Evolutionary conservation across 2,329 filamentous ascomycete genomes (phyloP), one percentile per base, ranked within the genome.

Genomic region (Triangularia setosa): DNA sequence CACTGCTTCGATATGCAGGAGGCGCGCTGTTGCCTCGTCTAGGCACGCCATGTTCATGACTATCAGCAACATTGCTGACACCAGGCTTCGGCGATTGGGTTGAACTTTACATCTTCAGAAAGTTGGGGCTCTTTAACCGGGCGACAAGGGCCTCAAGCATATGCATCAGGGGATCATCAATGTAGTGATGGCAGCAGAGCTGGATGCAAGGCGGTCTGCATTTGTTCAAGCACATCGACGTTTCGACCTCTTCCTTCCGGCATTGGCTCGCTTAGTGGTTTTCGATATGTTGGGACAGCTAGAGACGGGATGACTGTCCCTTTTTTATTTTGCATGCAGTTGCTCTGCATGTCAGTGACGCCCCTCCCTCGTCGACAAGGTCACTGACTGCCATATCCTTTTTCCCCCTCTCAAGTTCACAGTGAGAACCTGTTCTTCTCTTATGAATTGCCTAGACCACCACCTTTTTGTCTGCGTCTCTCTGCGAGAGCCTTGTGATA

Each of bases 121-220:
- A 14, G 4, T 40, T 12, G 30, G 30, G 30, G 30, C 30, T 35
- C 30, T 35, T 35, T 14, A 35, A 35, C 30, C 30, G 12, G 30
- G 12, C 4, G 30, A 35, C 30, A 35, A 35, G 30, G 30, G 30
- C 30, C 7, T 35, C 30, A 4, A 35, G 12, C 3, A 14, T 12
- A 25, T 28, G 52, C 24, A 55, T 55, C 24, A 14, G 24, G 52
- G 23, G 24, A 55, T 58, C 56, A 58, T 48, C 23, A 5, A 25
- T 59, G 33, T 35, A 59, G 9, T n/a, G 40, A 21, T 48, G 21
- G 40, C 40, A 48, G 18, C 8, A 48, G 40, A 48, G 40, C 21
- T 27, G 30, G 27, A 58, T 59, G 57, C 57, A 59, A 35, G 33
- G 33, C 18, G 56, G 35, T 58, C 56, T 58, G 56, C 33, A 58